Evolutionary conservation across 2,329 filamentous ascomycete genomes (phyloP), one percentile per base, ranked within the genome.

Genomic region (Arthrobotrys iridis): DNA sequence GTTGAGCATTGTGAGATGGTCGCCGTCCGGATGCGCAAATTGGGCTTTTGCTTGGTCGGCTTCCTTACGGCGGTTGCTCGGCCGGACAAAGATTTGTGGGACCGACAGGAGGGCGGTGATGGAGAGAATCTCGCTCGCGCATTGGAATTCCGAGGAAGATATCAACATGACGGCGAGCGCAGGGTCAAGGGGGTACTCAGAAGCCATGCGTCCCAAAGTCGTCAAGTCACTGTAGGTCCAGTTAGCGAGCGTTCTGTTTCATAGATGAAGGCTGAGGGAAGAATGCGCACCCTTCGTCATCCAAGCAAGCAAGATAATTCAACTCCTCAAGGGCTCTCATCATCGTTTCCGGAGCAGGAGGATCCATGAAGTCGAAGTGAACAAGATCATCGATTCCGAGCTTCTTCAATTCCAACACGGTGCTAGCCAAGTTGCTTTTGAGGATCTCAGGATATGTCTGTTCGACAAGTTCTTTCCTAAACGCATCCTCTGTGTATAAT

Each of bases 291-390:
- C 95, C 95, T 78, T 99, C 94, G 79, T 99, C 95, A 80, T 99
- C 93, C 4, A 99, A 87, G 82, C 95, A 98, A 11, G 94, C 93
- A 13, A 99, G 87, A 82, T 97, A 99, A 83, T 99, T 99, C 67
- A 99, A 88, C 84, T 99, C 95, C 82, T 99, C 95, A 20, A 99
- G 85, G 2, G 95, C 95, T 78, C 96, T 89, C 94, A 99, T 99
- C 83, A 99, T 90, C 7, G 96, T 99, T 84, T 99, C 96, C 0
- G 95, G 96, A 0, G 96, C 94, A 0, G 95, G 95, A 22, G 95
- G 95, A 80, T 99, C 95, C 94, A 99, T 98, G 52, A 99, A 87
- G 81, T 99, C 96, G 81, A 99, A 99, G 83, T 99, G 95, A 8
- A 99, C 95, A 57, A 99, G 86, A 82, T 99, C 95, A 79, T 96